A percentile compares a stretch with the other conserved stretches of the same genome.
phyloP scores from a whole-genome alignment of 768 basidiomycete species.

The Tylopilus plumbeoviolaceoides region DNA sequence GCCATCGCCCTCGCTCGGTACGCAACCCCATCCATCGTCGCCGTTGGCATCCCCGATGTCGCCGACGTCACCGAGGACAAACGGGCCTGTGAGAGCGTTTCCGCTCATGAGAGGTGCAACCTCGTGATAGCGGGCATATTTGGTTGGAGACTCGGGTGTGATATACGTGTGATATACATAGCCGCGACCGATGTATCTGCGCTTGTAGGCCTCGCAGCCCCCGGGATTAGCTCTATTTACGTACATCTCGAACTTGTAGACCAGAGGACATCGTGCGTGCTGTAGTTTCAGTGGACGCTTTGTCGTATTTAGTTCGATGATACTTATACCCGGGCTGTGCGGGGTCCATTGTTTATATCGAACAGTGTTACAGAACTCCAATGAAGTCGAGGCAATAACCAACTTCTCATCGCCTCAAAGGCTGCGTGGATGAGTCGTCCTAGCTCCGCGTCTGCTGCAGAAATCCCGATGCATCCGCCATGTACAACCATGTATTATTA shows the following conservation, averaged over 20 bases:
- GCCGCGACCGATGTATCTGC: not conserved
- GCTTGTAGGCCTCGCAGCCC: too few relatives aligned
- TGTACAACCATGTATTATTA: too few relatives aligned
- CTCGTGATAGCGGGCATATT: not conserved
- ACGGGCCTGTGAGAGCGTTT: slow-evolving; percentile 3
- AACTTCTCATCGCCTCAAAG: too few relatives aligned
- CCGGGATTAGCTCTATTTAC: too few relatives aligned
- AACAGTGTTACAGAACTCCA: not conserved
- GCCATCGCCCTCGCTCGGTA: not conserved
- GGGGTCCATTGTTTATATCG: not conserved
- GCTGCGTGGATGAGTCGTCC: too few relatives aligned
- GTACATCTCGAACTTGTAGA: not conserved
- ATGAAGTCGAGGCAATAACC: not conserved
- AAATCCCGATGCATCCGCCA: too few relatives aligned
- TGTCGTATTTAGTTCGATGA: not conserved
- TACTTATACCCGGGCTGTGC: not conserved
- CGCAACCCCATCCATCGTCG: not conserved
- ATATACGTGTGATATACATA: not conserved
- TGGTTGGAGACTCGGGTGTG: not conserved
- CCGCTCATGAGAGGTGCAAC: slow-evolving; percentile 5
- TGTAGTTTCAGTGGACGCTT: not conserved
- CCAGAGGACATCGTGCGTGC: not conserved
- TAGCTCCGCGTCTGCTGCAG: too few relatives aligned
- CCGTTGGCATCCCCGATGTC: slow-evolving; percentile 1
- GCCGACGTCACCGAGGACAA: slow-evolving; percentile 8